phyloP scores from a whole-genome alignment of 75 land plant genomes.

The Picea glauca region DNA sequence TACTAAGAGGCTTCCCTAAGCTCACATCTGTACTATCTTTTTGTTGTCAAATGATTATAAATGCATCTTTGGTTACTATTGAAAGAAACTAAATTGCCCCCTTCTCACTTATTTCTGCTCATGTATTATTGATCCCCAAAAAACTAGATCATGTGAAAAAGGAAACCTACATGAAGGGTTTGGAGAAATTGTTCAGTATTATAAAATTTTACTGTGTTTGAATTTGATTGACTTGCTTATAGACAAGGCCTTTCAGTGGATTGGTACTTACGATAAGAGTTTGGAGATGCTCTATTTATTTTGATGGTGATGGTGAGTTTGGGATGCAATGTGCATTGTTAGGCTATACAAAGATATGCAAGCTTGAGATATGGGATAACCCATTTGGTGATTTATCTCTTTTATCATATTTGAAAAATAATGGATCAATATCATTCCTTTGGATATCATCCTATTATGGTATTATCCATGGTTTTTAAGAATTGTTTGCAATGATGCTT shows the following conservation, averaged over 20 bases:
- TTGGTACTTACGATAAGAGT: conserved; percentile 62
- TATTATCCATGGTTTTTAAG: conserved; percentile 53
- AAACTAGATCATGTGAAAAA: conserved; percentile 55
- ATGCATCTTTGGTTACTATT: conserved; percentile 58
- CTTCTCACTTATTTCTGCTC: conserved; percentile 68
- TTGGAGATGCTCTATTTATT: conserved; percentile 41
- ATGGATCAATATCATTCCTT: conserved; percentile 92
- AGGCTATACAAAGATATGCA: conserved; percentile 74
- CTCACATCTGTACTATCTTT: conserved; percentile 70
- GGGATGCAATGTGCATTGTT: conserved; percentile 73
- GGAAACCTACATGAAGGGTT: conserved; percentile 82
- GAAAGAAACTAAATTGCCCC: conserved; percentile 48
- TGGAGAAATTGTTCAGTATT: conserved; percentile 75
- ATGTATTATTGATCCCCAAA: conserved; percentile 54
- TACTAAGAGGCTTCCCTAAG: too few relatives aligned
- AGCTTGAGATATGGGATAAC: conserved; percentile 80
- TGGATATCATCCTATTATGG: conserved; percentile 89
- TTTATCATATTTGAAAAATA: conserved; percentile 52
- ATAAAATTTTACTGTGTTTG: conserved; percentile 56
- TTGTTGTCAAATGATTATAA: conserved; percentile 83
- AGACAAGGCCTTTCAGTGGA: conserved; percentile 71
- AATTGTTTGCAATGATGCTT: conserved; percentile 59
- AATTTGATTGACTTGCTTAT: conserved; percentile 74
- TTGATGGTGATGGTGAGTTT: conserved; percentile 74
- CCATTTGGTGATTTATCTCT: conserved; percentile 86